phyloP scores from a whole-genome alignment of 768 basidiomycete species.

The Mycena leptocephala region DNA sequence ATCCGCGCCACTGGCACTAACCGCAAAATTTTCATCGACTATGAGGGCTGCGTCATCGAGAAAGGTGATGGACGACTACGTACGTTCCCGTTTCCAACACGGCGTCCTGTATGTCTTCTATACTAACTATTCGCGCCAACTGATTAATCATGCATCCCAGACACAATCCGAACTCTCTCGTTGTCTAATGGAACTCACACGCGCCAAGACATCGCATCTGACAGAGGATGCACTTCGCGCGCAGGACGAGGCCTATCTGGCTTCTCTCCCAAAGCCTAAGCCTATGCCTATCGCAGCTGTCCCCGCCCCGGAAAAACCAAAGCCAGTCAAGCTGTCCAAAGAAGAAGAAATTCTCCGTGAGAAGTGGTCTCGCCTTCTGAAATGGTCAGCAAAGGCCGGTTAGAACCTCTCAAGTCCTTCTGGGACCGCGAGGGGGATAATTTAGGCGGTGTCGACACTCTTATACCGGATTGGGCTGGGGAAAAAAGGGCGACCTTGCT shows the following conservation, averaged over 20 bases:
- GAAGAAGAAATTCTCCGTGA: slow-evolving; percentile 88
- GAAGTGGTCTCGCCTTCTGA: slow-evolving; percentile 89
- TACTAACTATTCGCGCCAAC: neutral
- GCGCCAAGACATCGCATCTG: slow-evolving; percentile 88
- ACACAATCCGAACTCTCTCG: slow-evolving; percentile 93
- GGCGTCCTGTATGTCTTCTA: slow-evolving; percentile 83
- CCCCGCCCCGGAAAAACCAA: slow-evolving; percentile 61
- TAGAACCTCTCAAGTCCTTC: slow-evolving; percentile 87
- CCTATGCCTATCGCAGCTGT: slow-evolving; percentile 59
- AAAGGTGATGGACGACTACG: slow-evolving; percentile 90
- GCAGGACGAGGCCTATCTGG: slow-evolving; percentile 92
- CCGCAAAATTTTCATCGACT: slow-evolving; percentile 91
- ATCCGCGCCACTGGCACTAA: slow-evolving; percentile 93
- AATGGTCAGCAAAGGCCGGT: slow-evolving; percentile 89
- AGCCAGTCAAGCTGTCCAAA: slow-evolving; percentile 75
- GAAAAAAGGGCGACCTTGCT: slow-evolving; percentile 78
- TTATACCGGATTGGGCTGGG: slow-evolving; percentile 81
- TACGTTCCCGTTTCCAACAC: slow-evolving; percentile 96
- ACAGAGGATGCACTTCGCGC: slow-evolving; percentile 88
- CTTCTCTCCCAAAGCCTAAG: slow-evolving; percentile 90
- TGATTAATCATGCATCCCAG: slow-evolving; percentile 53
- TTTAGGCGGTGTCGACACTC: slow-evolving; percentile 73
- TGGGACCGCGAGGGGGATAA: slow-evolving; percentile 80
- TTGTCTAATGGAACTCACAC: slow-evolving; percentile 89
- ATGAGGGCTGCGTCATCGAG: slow-evolving; percentile 82